These are phyloP conservation scores for Picocystis sp. DNA, from an alignment of 163 green algal species.

Conservation along the genomic window DNA sequence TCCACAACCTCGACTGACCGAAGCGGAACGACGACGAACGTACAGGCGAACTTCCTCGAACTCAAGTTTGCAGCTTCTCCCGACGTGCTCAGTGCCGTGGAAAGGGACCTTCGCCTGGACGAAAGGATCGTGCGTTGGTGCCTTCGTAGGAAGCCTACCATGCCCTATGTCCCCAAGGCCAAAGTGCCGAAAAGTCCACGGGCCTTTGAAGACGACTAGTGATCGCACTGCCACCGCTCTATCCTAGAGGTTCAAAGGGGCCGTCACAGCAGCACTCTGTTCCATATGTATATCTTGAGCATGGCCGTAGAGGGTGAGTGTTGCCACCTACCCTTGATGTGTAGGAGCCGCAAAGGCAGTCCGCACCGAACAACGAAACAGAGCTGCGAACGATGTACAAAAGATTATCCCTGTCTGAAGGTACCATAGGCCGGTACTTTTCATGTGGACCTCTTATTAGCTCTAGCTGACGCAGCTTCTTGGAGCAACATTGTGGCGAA, in stretches of 20 bases:
- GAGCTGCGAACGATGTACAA: slow-evolving; percentile 19
- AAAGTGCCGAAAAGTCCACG: background rate
- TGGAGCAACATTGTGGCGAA: background rate
- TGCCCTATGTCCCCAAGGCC: no score
- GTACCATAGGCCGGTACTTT: slow-evolving; percentile 28
- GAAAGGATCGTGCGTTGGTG: no score
- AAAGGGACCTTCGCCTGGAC: no score
- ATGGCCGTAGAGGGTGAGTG: background rate
- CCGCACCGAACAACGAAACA: background rate
- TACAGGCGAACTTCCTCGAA: background rate
- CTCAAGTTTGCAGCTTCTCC: no score
- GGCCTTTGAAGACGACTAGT: background rate
- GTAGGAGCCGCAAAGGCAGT: background rate
- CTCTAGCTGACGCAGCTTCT: slow-evolving; percentile 50
- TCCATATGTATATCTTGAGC: background rate
- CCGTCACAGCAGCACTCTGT: background rate
- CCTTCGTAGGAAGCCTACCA: no score
- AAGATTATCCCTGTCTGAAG: slow-evolving; percentile 65
- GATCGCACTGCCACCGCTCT: background rate
- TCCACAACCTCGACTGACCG: slow-evolving; percentile 1
- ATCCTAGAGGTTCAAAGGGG: background rate
- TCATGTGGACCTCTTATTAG: slow-evolving; percentile 45
- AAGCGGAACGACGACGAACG: background rate
- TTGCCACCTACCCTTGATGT: background rate
- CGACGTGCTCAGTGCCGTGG: no score